Evolutionary conservation across 2,329 filamentous ascomycete species (phyloP).

Genomic region (Botrytis paeoniae): DNA sequence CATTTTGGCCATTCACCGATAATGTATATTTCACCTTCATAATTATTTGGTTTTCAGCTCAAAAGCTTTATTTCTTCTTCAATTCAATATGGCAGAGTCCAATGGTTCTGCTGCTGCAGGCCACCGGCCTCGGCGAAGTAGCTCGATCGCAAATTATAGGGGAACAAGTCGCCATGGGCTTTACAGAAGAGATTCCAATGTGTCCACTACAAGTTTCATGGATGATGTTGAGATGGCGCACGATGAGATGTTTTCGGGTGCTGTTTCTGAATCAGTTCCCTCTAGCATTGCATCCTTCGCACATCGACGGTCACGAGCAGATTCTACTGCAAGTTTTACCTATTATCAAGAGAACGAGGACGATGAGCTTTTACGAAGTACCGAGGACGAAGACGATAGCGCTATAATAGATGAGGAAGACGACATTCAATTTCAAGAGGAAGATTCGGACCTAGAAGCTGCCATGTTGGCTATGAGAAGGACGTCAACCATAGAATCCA

Average conservation of each 20-base stretch:
- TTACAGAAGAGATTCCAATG: constrained; percentile 66
- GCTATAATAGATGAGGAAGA: constrained; percentile 42
- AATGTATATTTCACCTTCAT: constrained; percentile 7
- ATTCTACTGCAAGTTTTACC: constrained; percentile 84
- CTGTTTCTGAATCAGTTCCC: constrained; percentile 92
- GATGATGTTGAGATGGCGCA: constrained; percentile 99
- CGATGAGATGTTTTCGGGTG: constrained; percentile 91
- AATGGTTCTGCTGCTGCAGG: constrained; percentile 32
- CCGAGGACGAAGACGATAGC: constrained; percentile 40
- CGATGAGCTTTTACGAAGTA: constrained; percentile 43
- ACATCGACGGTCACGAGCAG: constrained; percentile 75
- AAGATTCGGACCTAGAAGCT: constrained; percentile 38
- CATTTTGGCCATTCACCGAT: neutral
- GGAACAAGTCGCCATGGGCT: constrained; percentile 38
- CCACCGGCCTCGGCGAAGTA: constrained; percentile 32
- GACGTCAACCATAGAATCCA: constrained; percentile 60
- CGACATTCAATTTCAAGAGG: constrained; percentile 36
- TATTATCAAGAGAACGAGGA: constrained; percentile 75
- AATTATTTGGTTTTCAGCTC: constrained; percentile 12
- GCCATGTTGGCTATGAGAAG: constrained; percentile 47
- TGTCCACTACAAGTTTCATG: constrained; percentile 76
- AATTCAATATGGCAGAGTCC: constrained; percentile 31
- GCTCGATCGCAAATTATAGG: constrained; percentile 33
- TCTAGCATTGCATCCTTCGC: constrained; percentile 90
- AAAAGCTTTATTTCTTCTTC: constrained; percentile 5